Evolutionary conservation across 1,139 yeast genomes (phyloP), one percentile per base, ranked within the genome.

Genomic region (Candida gigantensis): DNA sequence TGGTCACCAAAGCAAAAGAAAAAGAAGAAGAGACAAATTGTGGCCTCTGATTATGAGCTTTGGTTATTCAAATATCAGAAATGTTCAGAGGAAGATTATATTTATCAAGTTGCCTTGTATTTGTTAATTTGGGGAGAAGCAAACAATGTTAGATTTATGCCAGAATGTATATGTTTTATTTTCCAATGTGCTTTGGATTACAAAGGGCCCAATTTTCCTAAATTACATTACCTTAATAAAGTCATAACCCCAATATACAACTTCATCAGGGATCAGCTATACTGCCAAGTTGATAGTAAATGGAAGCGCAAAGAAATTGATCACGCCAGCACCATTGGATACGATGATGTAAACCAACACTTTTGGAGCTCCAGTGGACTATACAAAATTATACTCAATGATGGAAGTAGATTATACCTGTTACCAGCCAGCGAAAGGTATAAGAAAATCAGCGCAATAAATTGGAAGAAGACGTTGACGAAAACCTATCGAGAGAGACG

Each of bases 311-410:
- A 68, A 26, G 81, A 75, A 36, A 74, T 68, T 35, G 96, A 88
- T 53, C 96, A 88, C 52, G 66, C 74, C 41, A 65, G 72, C 26
- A 74, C 81, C 2, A 80, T 88, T 43, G 96, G 96, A 0, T 88
- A 88, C 52, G 96, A 88, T 57, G 96, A 88, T 55, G 70, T 86
- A 35, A 88, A 88, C 55, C 96, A 84, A 53, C 67, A 84, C 15
- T 88, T 88, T 53, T 88, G 96, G 96, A 80, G 80, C 46, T 73
- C 77, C 0, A 73, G 77, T 39, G 87, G 88, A 0, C 58, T 88
- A 9, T 63, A 68, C 34, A 63, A 72, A 31, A 62, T 88, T 9
- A 57, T 52, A 10, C 51, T 80, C 7, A 45, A 50, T 3, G 68
- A 75, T 31, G 74, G 72, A 1, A 55, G 58, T 14, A 54, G 65